Evolutionary conservation across 1,284 basidiomycete species (phyloP).

Genomic region (Fomitopsis schrenkii): DNA sequence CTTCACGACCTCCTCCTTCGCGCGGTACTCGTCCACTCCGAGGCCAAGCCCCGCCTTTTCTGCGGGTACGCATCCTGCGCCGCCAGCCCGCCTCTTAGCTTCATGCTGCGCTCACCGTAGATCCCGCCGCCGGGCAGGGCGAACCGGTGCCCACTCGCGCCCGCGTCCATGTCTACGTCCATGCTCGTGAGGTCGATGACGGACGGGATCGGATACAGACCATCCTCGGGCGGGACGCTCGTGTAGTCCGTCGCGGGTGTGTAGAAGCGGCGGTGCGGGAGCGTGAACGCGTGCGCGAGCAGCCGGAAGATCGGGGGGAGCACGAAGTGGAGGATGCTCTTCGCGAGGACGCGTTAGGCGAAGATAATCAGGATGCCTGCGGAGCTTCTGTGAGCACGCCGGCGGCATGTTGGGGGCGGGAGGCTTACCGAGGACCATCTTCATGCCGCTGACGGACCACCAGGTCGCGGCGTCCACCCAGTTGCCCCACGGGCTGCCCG

Average conservation of each 20-base stretch:
- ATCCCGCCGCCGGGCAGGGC: conserved; percentile 9
- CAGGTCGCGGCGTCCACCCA: conserved; percentile 48
- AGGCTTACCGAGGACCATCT: conserved; percentile 54
- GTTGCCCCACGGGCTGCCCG: conserved; percentile 47
- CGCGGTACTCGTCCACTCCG: conserved; percentile 20
- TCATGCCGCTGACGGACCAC: conserved; percentile 53
- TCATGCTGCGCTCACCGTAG: conserved; percentile 17
- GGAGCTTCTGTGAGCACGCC: not conserved
- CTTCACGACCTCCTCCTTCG: conserved; percentile 39
- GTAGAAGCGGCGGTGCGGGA: conserved; percentile 82
- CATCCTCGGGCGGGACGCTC: conserved; percentile 54
- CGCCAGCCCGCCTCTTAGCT: conserved; percentile 7
- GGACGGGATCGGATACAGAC: conserved; percentile 75
- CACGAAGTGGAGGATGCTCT: conserved; percentile 65
- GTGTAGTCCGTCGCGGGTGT: conserved; percentile 86
- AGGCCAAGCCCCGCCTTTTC: conserved; percentile 30
- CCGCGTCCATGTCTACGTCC: conserved; percentile 30
- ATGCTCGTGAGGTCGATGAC: conserved; percentile 73
- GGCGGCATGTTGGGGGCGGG: not conserved
- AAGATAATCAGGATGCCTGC: conserved; percentile 69
- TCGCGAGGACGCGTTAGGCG: conserved; percentile 81
- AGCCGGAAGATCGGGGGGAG: conserved; percentile 82
- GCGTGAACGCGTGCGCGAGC: conserved; percentile 54
- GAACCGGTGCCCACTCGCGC: conserved; percentile 14
- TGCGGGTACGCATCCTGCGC: conserved; percentile 6